Base-by-base conservation (phyloP, 2,329 filamentous ascomycete genomes). In the Fusarium pininemorale region DNA sequence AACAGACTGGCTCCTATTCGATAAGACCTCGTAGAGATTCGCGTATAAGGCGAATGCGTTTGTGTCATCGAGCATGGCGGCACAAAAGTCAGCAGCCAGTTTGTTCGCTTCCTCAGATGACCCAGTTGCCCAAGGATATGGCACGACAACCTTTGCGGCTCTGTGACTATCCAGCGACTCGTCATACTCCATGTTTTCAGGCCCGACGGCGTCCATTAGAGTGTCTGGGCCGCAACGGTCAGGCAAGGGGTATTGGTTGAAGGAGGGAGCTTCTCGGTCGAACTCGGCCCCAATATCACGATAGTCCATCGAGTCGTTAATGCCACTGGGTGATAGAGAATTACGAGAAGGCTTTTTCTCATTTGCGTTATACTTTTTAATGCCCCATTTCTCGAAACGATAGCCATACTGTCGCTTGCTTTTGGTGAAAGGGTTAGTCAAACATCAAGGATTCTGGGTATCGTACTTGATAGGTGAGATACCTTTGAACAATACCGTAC, bases 361-460 rank as follows among this genome's bases (percentile, higher is more conserved):
- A 39, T 39, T 50, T 7, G 66, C 50, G 30, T 70, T 70, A 55
- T 82, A 81, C 48, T 82, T 82, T 44, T 39, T 73, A 26, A 77
- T 56, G 11, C 58, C 63, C 75, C 79, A 80, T 45, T 77, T 76
- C 26, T 79, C 72, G 18, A 82, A 74, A 22, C 76, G 73, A 53
- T 82, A 80, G 20, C 79, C 75, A 54, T 78, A 78, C 39, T 81
- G 80, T 7, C 80, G 78, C 47, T 79, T 79, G 26, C 80, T 82
- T 39, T 39, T 20, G 26, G 24, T 30, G 20, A 42, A 63, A 35
- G 15, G 20, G 30, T 65, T 37, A 72, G 71, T 44, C 20, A 56
- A 50, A 30, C 24, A 13, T 26, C 9, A 37, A 44, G n/a, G 35
- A 26, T 20, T 28, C 30, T 30, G 20, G 22, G 39, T 47, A 28